Percentiles rank a stretch among this genome's conserved stretches.
phyloP scores from a whole-genome alignment of 2,329 filamentous ascomycete genomes.

The Penicillium sp. region DNA sequence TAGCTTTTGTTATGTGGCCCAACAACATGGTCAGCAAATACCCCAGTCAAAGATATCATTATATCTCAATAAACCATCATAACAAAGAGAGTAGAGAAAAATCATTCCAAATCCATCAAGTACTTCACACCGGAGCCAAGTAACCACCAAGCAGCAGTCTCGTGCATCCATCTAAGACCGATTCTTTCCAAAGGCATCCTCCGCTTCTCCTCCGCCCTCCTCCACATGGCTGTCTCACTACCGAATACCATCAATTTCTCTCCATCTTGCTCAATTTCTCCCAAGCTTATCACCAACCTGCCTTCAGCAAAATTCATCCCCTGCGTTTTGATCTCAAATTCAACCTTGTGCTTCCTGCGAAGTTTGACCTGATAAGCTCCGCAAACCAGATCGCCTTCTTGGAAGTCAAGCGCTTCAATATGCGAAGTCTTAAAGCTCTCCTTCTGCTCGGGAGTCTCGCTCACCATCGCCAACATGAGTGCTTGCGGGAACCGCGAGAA shows the following conservation, averaged over 20 bases:
- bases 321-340: slow-evolving; percentile 31
- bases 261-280: slow-evolving; percentile 10
- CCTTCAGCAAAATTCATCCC: slow-evolving; percentile 20
- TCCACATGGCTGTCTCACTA: slow-evolving; percentile 37
- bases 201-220: slow-evolving; percentile 12
- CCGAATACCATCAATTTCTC: slow-evolving; percentile 22
- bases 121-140: slow-evolving; percentile 36
- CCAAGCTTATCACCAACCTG: slow-evolving; percentile 26
- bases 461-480: slow-evolving; percentile 26
- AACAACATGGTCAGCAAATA: background rate
- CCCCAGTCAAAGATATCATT: background rate
- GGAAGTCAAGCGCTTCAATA: slow-evolving; percentile 30
- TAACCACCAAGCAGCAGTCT: slow-evolving; percentile 39
- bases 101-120: slow-evolving; percentile 26
- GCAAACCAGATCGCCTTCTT: slow-evolving; percentile 34
- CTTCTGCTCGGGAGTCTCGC: slow-evolving; percentile 12
- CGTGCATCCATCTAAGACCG: slow-evolving; percentile 33
- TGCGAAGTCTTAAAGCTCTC: slow-evolving; percentile 28
- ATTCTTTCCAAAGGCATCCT: slow-evolving; percentile 33
- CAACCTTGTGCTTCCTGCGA: slow-evolving; percentile 28
- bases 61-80: background rate
- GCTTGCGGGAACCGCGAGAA: slow-evolving; percentile 38
- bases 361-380: slow-evolving; percentile 32
- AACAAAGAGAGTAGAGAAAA: background rate
- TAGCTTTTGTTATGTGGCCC: background rate